Base-by-base conservation (phyloP, 2,329 filamentous ascomycete genomes). In the Zalaria obscura region DNA sequence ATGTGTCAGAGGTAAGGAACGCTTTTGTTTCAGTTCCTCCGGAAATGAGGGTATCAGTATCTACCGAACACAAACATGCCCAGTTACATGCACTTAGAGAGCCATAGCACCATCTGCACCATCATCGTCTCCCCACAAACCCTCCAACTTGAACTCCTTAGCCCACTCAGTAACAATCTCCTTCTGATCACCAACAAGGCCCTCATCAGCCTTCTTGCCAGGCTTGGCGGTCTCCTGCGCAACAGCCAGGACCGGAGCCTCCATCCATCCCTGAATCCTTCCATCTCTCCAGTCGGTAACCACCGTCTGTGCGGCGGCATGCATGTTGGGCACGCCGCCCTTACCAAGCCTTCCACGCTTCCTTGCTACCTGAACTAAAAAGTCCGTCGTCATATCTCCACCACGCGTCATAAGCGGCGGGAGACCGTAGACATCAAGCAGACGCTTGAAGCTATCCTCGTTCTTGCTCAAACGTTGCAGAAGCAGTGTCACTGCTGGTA, bases 351-450 rank as follows among this genome's bases (percentile, higher is more conserved):
- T 73, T 40, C 91, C 91, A 46, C 91, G 76, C 69, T 94, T 95
- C 54, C 91, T 76, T 4, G 91, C 91, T 8, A 98, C 89, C 60
- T 98, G 89, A 41, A 96, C 78, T 31, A 98, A 66, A 66, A 96
- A 96, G 60, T 95, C 86, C 10, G 79, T 93, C 4, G 85, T 91
- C 43, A 76, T 65, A 58, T 95, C 87, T 42, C 81, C 82, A 48
- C 78, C 72, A 7, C 70, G 54, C 33, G 61, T 61, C 55, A 93
- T 73, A 11, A 96, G 72, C 1, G 89, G 76, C 5, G 86, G 82
- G 32, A 96, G 74, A 55, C 83, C 78, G 64, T 98, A 98, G 35
- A 91, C 75, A 42, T 80, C 73, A 51, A 87, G 76, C 45, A 98
- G 72, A 62, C 88, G 88, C 50, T 79, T 67, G 50, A 93, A 72